A percentile compares a stretch with the other conserved stretches of the same genome.
These are phyloP conservation scores for Tillandsia leiboldiana DNA, from an alignment of 176 grass and related monocot genomes.

Conservation along the genomic window DNA sequence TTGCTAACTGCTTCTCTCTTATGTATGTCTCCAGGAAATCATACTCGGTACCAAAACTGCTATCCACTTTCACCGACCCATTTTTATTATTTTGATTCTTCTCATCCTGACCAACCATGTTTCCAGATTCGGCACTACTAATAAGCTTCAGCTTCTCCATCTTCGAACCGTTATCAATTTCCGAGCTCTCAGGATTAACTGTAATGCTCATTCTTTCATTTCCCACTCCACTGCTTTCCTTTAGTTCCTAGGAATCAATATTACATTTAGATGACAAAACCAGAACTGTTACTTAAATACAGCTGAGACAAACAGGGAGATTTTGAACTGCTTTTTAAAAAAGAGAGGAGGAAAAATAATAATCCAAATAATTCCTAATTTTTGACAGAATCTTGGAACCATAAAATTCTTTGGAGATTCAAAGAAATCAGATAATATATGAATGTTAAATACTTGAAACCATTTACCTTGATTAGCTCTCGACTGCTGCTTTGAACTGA, in stretches of 20 bases:
- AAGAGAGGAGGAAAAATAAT: too few species aligned
- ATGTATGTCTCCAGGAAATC: background rate
- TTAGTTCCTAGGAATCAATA: background rate
- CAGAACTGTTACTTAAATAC: background rate
- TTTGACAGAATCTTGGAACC: too few species aligned
- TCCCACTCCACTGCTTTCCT: background rate
- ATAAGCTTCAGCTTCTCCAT: background rate
- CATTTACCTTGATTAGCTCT: slow-evolving; percentile 45
- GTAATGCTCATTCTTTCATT: background rate
- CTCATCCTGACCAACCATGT: background rate
- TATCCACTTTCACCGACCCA: background rate
- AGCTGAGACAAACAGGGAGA: background rate
- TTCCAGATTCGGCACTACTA: background rate
- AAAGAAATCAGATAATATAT: background rate
- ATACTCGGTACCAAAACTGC: background rate
- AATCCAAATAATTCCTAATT: too few species aligned
- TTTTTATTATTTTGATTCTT: background rate
- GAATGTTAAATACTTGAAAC: background rate
- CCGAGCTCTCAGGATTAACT: background rate
- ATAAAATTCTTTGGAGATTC: background rate
- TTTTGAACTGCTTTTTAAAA: background rate
- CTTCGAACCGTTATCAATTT: background rate
- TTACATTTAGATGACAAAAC: background rate
- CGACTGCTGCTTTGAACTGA: slow-evolving; percentile 20
- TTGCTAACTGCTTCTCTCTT: background rate